Evolutionary conservation across 2,329 filamentous ascomycete genomes (phyloP), one percentile per base, ranked within the genome.

Genomic region (Fusarium sp.): DNA sequence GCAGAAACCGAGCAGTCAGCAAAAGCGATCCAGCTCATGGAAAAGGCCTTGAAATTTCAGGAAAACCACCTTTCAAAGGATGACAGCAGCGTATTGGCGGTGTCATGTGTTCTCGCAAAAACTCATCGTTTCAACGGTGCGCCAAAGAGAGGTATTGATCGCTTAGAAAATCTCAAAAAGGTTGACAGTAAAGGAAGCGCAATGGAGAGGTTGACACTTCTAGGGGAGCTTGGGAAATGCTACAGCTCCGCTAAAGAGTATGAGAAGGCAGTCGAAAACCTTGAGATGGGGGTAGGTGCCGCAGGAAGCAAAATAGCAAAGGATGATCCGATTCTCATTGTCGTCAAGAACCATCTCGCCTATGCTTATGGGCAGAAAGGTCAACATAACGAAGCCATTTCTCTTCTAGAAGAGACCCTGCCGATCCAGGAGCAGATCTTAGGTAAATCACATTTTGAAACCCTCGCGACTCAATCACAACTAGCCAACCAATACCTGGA

Each of bases 361-460:
- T 30, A 37, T n/a, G 23, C 6, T 10, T 30, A 32, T 6, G 23
- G 2, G 2, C 7, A 37, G 2, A 21, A 37, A 19, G 30, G 9
- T 3, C 5, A 32, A 8, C 15, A 19, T 0, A 43, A 9, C 1
- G 5, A 56, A 13, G 1, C 11, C 2, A 56, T 56, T 1, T 1
- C 15, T 12, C 0, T 37, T 4, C 6, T 32, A 4, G 21, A 57
- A 16, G 25, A 62, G 2, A 8, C 15, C 0, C 12, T 62, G 3
- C 32, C 49, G 0, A 8, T 44, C 1, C 8, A 25, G 19, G 1
- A 25, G 12, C 7, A 16, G 0, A 8, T 2, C 7, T 2, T 56
- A 1, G 32, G 49, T 3, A 25, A 5, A 32, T 4, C 30, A 3
- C 32, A 61, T 19, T 4, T 1, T 3, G 12, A 25, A 1, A 32